Percentiles rank a stretch among this genome's conserved stretches.
These are phyloP conservation scores for Saccharomycopsis sp. DNA, from an alignment of 805 yeast species.

Conservation along the genomic window DNA sequence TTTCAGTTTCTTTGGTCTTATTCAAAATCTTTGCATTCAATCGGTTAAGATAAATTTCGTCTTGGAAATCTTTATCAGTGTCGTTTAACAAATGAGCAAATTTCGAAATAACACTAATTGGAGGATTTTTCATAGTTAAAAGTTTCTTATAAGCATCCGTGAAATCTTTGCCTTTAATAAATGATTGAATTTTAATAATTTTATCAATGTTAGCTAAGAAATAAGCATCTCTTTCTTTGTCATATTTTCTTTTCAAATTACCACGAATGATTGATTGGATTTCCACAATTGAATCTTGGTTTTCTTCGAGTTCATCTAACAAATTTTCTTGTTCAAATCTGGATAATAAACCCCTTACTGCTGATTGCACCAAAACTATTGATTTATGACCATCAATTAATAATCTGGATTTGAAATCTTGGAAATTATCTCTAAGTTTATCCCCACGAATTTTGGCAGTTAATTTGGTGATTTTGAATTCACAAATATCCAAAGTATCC, in stretches of 20 bases:
- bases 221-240: constrained; percentile 29
- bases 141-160: constrained; percentile 66
- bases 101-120: constrained; percentile 61
- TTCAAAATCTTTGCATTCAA: constrained; percentile 59
- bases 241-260: constrained; percentile 20
- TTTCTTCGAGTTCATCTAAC: constrained; percentile 41
- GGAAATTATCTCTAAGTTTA: constrained; percentile 25
- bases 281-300: constrained; percentile 25
- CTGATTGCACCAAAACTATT: constrained; percentile 42
- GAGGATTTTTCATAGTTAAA: constrained; percentile 63
- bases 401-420: constrained; percentile 14
- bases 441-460: constrained; percentile 37
- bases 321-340: constrained; percentile 46
- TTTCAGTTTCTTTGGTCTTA: constrained; percentile 57
- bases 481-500: constrained; percentile 32
- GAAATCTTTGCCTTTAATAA: constrained; percentile 55
- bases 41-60: constrained; percentile 59
- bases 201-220: constrained; percentile 45
- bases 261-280: constrained; percentile 55
- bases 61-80: constrained; percentile 65
- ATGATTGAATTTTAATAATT: constrained; percentile 64
- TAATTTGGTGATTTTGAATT: constrained; percentile 27
- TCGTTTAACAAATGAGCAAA: constrained; percentile 71
- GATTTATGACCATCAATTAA: constrained; percentile 17
- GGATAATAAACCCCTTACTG: constrained; percentile 50